A percentile compares a stretch with the other conserved stretches of the same genome.
phyloP scores from a whole-genome alignment of 2,329 filamentous ascomycete species.

The Colletotrichum cuscutae region DNA sequence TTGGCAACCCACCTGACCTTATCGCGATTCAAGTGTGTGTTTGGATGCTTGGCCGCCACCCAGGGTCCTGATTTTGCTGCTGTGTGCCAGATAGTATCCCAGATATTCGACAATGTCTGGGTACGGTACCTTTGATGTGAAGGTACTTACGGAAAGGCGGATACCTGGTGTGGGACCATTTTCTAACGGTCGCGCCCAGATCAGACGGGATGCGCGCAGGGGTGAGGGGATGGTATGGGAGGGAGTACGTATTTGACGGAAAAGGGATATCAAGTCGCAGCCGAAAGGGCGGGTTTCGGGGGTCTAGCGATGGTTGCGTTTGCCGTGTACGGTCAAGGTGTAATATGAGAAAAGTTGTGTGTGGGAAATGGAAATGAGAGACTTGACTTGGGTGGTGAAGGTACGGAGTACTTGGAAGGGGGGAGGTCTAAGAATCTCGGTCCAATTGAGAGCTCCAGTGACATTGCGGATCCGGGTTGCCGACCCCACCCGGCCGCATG shows the following conservation, averaged over 20 bases:
- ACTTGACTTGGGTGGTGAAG: background rate
- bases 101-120: background rate
- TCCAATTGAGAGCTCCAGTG: background rate
- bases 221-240: too few relatives aligned
- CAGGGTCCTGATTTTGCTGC: background rate
- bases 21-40: background rate
- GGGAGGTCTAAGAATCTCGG: background rate
- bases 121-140: background rate
- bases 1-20: background rate
- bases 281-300: background rate
- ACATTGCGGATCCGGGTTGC: background rate
- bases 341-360: too few relatives aligned
- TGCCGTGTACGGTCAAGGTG: too few relatives aligned
- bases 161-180: background rate
- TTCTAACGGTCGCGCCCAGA: background rate
- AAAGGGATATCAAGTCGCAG: background rate
- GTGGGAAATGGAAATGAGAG: background rate
- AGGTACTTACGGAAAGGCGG: background rate
- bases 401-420: background rate
- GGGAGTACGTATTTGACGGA: background rate
- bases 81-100: background rate
- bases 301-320: background rate
- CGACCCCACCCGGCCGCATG: constrained; percentile 11
- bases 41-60: background rate
- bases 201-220: background rate